These are phyloP conservation scores for Tephrocybe sp. DNA, from an alignment of 768 basidiomycete genomes.

Conservation along the genomic window DNA sequence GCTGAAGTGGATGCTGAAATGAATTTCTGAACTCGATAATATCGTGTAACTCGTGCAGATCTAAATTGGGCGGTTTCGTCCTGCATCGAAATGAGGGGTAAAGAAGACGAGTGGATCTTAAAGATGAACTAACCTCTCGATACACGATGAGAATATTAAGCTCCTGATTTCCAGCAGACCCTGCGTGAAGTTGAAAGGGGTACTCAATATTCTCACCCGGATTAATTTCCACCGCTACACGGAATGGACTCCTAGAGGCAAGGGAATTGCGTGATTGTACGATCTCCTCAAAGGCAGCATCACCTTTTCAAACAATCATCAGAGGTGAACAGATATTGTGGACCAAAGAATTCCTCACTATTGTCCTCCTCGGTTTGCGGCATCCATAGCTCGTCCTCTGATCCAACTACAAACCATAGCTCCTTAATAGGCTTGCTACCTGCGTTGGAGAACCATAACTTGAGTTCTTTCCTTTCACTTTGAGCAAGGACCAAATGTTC, in stretches of 20 bases:
- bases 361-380: constrained; percentile 20
- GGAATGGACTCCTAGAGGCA: constrained; percentile 39
- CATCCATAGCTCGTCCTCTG: constrained; percentile 64
- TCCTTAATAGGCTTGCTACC: constrained; percentile 62
- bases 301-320: background rate
- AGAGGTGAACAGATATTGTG: background rate
- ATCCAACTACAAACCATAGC: constrained; percentile 64
- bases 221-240: constrained; percentile 40
- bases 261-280: constrained; percentile 54
- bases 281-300: constrained; percentile 29
- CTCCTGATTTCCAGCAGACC: constrained; percentile 42
- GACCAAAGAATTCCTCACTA: constrained; percentile 3
- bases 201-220: constrained; percentile 51
- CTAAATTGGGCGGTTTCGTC: constrained; percentile 49
- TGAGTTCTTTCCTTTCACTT: constrained; percentile 62
- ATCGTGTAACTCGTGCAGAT: constrained; percentile 49
- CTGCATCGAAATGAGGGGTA: constrained; percentile 30
- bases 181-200: constrained; percentile 53
- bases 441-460: constrained; percentile 61
- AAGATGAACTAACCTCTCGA: constrained; percentile 39
- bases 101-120: background rate
- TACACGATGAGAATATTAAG: constrained; percentile 65
- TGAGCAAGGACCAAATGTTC: constrained; percentile 51
- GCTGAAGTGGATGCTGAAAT: constrained; percentile 51
- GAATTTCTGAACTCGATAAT: constrained; percentile 59